Conservation (phyloP, 495 filamentous ascomycete genomes). For the Rhypophila decipiens region DNA sequence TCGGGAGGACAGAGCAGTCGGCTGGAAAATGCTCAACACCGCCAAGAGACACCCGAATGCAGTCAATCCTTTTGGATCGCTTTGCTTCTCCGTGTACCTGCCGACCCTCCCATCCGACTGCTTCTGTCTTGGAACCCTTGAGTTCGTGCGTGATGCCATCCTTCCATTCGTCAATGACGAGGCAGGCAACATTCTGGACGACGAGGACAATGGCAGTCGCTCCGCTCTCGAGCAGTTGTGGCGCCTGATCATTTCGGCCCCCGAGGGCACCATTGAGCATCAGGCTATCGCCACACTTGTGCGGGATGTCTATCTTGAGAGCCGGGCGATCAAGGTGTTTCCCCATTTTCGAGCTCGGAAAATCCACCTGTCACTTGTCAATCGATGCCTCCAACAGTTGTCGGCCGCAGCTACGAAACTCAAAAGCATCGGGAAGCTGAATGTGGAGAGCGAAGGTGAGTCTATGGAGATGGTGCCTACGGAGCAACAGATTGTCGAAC, state of each 20-base stretch:
- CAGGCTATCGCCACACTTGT: conserved; percentile 65
- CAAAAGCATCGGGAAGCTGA: conserved; percentile 38
- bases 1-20: conserved; percentile 48
- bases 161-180: conserved; percentile 34
- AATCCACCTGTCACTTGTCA: conserved; percentile 73
- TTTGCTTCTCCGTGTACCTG: conserved; percentile 61
- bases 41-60: conserved; percentile 37
- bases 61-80: conserved; percentile 58
- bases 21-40: conserved; percentile 61
- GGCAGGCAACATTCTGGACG: conserved; percentile 35
- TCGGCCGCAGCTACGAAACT: conserved; percentile 59
- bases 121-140: conserved; percentile 59
- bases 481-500: conserved; percentile 37
- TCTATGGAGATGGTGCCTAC: conserved; percentile 42
- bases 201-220: conserved; percentile 32
- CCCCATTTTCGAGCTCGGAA: conserved; percentile 37
- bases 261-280: conserved; percentile 60
- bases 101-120: conserved; percentile 55
- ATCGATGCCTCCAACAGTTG: conserved; percentile 71
- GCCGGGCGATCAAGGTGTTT: conserved; percentile 35
- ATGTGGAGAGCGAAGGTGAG: conserved; percentile 40
- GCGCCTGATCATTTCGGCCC: conserved; percentile 70
- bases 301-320: conserved; percentile 60
- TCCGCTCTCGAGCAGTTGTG: conserved; percentile 73
- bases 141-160: conserved; percentile 53